Conservation (phyloP, 345 rosid genomes). For the Lepidium sativum region DNA sequence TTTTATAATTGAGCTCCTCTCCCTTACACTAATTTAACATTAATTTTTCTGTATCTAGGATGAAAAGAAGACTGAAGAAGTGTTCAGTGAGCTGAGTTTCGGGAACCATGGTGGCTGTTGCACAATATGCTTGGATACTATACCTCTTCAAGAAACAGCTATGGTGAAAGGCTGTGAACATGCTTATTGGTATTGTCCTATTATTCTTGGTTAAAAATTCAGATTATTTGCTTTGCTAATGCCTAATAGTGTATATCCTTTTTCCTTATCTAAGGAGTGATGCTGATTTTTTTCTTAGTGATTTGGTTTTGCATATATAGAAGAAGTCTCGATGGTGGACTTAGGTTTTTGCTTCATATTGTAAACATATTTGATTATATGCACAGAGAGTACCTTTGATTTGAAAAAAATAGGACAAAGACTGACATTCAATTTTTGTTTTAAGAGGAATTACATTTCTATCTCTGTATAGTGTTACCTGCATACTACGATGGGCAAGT, state of each 20-base stretch:
- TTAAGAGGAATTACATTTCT: slow-evolving; percentile 11
- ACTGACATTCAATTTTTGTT: background rate
- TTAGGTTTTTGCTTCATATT: background rate
- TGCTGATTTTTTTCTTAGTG: background rate
- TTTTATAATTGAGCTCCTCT: background rate
- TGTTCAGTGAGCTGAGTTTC: slow-evolving; percentile 30
- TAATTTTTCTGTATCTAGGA: slow-evolving; percentile 28
- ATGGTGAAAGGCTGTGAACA: slow-evolving; percentile 95
- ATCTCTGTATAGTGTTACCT: slow-evolving; percentile 53
- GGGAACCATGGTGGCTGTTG: slow-evolving; percentile 69
- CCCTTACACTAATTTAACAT: background rate
- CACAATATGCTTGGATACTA: slow-evolving; percentile 79
- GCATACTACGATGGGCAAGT: slow-evolving; percentile 91
- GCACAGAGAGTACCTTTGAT: background rate
- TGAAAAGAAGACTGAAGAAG: slow-evolving; percentile 26
- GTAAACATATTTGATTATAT: background rate
- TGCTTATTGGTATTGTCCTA: slow-evolving; percentile 74
- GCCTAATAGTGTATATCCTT: background rate
- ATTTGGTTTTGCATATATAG: background rate
- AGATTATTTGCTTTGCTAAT: background rate
- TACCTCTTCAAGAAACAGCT: slow-evolving; percentile 80
- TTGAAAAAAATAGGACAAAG: background rate
- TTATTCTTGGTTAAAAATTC: background rate
- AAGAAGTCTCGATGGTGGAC: background rate
- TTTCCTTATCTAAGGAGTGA: background rate